Evolutionary conservation across 2,329 filamentous ascomycete genomes (phyloP).

Genomic region (Neonectria faginata): DNA sequence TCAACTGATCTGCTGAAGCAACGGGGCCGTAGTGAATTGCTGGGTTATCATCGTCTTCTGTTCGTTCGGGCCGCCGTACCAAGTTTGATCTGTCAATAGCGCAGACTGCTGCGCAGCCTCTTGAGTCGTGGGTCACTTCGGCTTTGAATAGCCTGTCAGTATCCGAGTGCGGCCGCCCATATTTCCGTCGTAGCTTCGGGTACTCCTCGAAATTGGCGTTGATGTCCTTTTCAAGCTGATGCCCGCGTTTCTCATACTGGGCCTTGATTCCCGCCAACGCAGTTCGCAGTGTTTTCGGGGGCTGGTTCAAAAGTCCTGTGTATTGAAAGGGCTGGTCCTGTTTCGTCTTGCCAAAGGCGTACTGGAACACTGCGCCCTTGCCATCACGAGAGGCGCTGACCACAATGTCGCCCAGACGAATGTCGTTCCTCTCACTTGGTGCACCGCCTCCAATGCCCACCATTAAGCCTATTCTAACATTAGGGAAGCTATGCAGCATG

Average conservation of each 20-base stretch:
- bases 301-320: neutral
- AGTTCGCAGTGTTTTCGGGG: neutral
- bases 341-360: neutral
- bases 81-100: neutral
- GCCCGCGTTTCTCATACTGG: constrained; percentile 11
- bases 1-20: neutral
- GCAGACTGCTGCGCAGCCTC: neutral
- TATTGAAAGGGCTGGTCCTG: neutral
- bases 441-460: neutral
- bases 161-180: neutral
- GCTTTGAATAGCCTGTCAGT: neutral
- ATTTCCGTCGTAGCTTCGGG: neutral
- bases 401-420: neutral
- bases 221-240: constrained; percentile 19
- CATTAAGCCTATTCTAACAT: neutral
- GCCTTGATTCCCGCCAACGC: constrained; percentile 17
- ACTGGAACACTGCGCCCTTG: neutral
- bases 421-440: neutral
- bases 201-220: neutral
- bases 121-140: neutral
- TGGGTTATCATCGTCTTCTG: neutral
- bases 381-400: neutral
- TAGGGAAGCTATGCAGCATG: neutral
- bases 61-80: neutral
- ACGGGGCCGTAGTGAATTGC: neutral